phyloP scores from a whole-genome alignment of 306 rosid genomes.

The Cajanus cajan region DNA sequence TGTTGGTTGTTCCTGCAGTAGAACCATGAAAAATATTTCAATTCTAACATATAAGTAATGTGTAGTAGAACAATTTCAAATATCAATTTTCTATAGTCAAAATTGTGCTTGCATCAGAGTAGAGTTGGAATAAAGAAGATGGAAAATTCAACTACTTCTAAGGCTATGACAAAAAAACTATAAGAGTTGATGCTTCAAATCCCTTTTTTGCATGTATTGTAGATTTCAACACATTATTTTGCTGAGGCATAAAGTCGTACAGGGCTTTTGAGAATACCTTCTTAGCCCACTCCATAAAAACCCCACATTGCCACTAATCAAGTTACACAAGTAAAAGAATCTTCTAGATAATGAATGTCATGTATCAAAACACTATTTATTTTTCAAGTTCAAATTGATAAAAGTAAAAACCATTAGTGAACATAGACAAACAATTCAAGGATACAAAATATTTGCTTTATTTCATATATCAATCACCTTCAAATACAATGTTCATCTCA shows the following conservation, averaged over 20 bases:
- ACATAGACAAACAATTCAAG: neutral
- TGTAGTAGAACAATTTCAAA: neutral
- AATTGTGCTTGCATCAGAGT: conserved; percentile 43
- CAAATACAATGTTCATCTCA: neutral
- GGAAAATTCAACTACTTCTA: conserved; percentile 58
- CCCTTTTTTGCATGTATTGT: conserved; percentile 71
- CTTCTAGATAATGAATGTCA: neutral
- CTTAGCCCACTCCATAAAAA: conserved; percentile 59
- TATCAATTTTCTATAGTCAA: conserved; percentile 15
- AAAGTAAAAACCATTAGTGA: too few species aligned
- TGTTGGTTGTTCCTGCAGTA: too few species aligned
- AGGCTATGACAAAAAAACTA: conserved; percentile 77
- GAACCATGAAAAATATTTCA: neutral
- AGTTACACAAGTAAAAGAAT: conserved; percentile 24
- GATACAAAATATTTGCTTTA: conserved; percentile 12
- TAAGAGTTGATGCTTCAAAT: conserved; percentile 59
- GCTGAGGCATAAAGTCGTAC: conserved; percentile 57
- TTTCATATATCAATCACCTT: conserved; percentile 1
- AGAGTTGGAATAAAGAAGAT: conserved; percentile 25
- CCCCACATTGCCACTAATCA: conserved; percentile 19
- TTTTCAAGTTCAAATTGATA: conserved; percentile 19
- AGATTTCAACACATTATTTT: conserved; percentile 77
- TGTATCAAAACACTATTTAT: conserved; percentile 7
- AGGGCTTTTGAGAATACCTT: conserved; percentile 64
- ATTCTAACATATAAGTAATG: conserved; percentile 5